Evolutionary conservation across 2,329 filamentous ascomycete genomes (phyloP).

Genomic region (Penicillium sp.): DNA sequence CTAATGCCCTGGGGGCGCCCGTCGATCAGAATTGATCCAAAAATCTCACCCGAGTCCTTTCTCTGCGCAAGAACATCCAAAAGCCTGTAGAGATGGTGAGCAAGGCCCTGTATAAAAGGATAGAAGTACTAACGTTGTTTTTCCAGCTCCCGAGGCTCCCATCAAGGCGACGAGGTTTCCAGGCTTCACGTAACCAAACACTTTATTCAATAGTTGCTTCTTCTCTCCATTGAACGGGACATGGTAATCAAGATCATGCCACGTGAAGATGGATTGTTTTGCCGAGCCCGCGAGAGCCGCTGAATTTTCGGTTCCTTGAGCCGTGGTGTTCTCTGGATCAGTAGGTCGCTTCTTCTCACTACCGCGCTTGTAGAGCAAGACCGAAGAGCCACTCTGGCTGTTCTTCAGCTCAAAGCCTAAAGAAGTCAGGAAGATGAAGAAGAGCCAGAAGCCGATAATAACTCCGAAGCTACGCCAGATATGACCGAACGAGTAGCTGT

Average conservation of each 20-base stretch:
- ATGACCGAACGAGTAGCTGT: constrained; percentile 57
- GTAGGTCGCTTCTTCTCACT: constrained; percentile 27
- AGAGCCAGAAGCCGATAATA: constrained; percentile 71
- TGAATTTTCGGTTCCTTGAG: constrained; percentile 1
- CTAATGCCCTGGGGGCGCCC: constrained; percentile 47
- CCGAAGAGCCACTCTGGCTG: constrained; percentile 35
- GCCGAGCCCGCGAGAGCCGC: constrained; percentile 53
- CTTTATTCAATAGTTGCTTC: constrained; percentile 58
- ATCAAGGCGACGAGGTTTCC: constrained; percentile 77
- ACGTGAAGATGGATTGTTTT: constrained; percentile 74
- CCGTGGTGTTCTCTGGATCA: neutral
- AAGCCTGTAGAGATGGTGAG: constrained; percentile 34
- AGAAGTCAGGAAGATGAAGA: constrained; percentile 74
- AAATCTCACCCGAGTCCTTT: constrained; percentile 48
- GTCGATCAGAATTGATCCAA: constrained; percentile 49
- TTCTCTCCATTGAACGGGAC: constrained; percentile 53
- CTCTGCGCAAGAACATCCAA: constrained; percentile 50
- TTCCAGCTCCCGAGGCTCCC: constrained; percentile 76
- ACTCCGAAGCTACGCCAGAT: constrained; percentile 77
- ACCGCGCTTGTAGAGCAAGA: constrained; percentile 41
- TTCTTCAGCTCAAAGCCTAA: constrained; percentile 69
- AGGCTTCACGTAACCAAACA: constrained; percentile 72
- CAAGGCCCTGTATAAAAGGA: neutral
- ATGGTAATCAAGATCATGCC: constrained; percentile 78
- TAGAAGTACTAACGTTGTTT: constrained; percentile 42